Base-by-base conservation (phyloP, 768 basidiomycete species). In the Obba rivulosa region DNA sequence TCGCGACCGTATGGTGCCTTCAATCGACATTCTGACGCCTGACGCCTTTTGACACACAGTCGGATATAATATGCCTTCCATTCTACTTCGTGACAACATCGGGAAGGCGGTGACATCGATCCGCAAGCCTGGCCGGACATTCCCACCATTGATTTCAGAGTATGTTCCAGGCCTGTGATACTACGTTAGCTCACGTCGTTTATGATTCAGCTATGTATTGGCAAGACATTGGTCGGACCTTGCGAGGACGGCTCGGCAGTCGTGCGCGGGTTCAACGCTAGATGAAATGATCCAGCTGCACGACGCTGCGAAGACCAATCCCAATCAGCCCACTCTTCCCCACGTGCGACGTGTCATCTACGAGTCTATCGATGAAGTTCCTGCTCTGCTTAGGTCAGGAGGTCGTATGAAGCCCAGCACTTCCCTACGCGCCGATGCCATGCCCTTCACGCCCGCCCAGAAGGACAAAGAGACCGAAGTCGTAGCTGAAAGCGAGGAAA, bases 261-360 rank as follows among this genome's bases (percentile, higher is more conserved):
- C 59, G 3, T 46, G 54, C 1, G 14, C 46, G 3, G 60, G 44
- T 3, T 57, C 63, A 1, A 8, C 50, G 1, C 35, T 60, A 18
- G 64, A 66, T 42, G 64, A 64, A 46, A 34, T 64, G 54, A 56
- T 66, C 2, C 59, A 58, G 17, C 37, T 61, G 3, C 46, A 52
- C 9, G 52, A 61, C 10, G 43, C 45, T 20, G 45, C 40, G n/a
- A 45, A 34, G 5, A 34, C 39, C 5, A 9, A 25, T 1, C 16
- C 9, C 8, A 13, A 22, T 25, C 20, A 42, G 43, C 21, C 11
- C 35, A 59, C 10, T 7, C 17, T 43, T 0, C 28, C 44, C 4
- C 17, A 50, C 11, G 59, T 71, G 11, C 62, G 63, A 8, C 55
- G 63, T 10, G 59, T 73, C 23, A 41, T 65, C 3, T 75, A 60